Evolutionary conservation across 2,329 filamentous ascomycete genomes (phyloP).

Genomic region (Ascochyta pisi): DNA sequence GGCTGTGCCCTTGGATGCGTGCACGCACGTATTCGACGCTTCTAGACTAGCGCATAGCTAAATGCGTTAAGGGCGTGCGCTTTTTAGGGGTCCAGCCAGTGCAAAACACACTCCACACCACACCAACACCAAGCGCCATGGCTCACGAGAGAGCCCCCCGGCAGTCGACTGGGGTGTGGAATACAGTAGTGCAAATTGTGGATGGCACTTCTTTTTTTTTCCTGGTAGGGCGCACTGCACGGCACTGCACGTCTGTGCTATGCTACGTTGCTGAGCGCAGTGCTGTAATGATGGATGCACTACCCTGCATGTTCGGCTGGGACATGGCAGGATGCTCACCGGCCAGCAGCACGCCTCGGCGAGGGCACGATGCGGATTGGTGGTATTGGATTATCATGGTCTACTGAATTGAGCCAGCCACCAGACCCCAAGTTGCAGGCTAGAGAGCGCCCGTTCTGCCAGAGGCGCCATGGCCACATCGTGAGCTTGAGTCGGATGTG

Average conservation of each 20-base stretch:
- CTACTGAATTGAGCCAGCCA: slow-evolving; percentile 16
- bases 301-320: neutral
- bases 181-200: neutral
- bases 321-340: neutral
- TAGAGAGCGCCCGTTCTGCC: slow-evolving; percentile 2
- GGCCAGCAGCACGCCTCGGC: neutral
- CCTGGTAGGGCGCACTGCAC: no score
- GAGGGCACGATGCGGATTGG: slow-evolving; percentile 14
- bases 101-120: neutral
- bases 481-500: slow-evolving; percentile 1
- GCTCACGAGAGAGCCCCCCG: neutral
- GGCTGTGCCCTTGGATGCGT: slow-evolving; percentile 13
- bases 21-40: slow-evolving; percentile 5
- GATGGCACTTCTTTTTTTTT: neutral
- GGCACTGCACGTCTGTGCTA: no score
- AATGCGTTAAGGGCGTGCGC: neutral
- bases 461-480: slow-evolving; percentile 1
- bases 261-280: no score
- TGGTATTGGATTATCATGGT: slow-evolving; percentile 1
- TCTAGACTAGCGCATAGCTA: slow-evolving; percentile 8
- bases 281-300: no score
- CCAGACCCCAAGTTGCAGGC: slow-evolving; percentile 2
- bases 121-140: slow-evolving; percentile 3
- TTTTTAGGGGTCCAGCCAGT: slow-evolving; percentile 12
- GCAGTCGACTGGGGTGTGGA: neutral